Percentiles rank a stretch among this genome's conserved stretches.
phyloP scores from a whole-genome alignment of 2,329 filamentous ascomycete genomes.

The Volutella citrinella region DNA sequence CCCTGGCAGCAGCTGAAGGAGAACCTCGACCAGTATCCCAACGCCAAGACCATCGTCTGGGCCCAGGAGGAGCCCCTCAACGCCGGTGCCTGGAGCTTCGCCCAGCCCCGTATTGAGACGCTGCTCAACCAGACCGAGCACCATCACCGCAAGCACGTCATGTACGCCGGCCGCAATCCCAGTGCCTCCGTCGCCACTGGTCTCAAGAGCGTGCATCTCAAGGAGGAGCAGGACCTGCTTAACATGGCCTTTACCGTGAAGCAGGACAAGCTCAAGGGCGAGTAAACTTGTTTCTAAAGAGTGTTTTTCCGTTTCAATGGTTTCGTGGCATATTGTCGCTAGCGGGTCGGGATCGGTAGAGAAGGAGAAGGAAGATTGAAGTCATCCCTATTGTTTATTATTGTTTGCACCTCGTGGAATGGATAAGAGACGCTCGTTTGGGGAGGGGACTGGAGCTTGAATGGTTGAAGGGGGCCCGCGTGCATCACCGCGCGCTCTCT shows the following conservation, averaged over 20 bases:
- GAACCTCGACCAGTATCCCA: conserved; percentile 95
- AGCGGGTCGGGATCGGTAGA: no score
- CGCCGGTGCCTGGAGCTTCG: conserved; percentile 93
- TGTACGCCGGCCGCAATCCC: conserved; percentile 93
- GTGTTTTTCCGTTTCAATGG: no score
- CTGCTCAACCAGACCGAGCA: conserved; percentile 88
- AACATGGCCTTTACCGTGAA: conserved; percentile 61
- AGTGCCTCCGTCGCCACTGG: conserved; percentile 93
- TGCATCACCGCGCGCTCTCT: no score
- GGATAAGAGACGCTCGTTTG: conserved; percentile 19
- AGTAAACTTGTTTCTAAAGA: no score
- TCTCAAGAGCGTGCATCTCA: conserved; percentile 80
- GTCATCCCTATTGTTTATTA: no score
- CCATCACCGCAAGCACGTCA: conserved; percentile 91
- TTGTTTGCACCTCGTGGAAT: no score
- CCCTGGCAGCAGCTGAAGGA: conserved; percentile 96
- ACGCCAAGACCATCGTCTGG: conserved; percentile 97
- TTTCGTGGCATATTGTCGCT: no score
- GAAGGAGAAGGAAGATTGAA: conserved; percentile 1
- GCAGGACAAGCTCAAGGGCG: conserved; percentile 68
- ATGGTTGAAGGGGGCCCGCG: conserved; percentile 21
- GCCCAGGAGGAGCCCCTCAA: conserved; percentile 97
- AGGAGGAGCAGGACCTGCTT: conserved; percentile 87
- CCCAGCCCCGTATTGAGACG: conserved; percentile 96
- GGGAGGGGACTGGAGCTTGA: conserved; percentile 18